Percentiles rank a stretch among this genome's conserved stretches.
Evolutionary conservation across 441 rosid genomes (phyloP).

Genomic region (Lepidium campestre): DNA sequence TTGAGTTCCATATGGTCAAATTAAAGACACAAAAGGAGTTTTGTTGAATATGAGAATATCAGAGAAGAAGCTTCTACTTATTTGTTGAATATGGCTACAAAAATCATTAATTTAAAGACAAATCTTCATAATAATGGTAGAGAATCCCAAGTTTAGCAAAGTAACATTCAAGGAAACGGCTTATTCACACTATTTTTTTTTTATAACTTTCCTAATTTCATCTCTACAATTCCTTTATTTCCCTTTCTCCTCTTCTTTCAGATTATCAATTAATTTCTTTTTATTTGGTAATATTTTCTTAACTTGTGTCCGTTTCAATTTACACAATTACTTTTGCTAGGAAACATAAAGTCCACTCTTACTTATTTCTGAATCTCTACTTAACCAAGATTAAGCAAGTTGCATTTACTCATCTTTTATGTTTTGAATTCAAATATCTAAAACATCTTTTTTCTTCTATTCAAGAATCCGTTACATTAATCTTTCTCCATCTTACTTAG

Average conservation of each 20-base stretch:
- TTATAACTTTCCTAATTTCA: conserved; percentile 16
- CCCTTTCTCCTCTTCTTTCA: conserved; percentile 1
- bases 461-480: conserved; percentile 16
- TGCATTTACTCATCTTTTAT: conserved; percentile 22
- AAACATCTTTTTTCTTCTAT: conserved; percentile 7
- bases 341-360: conserved; percentile 12
- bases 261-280: conserved; percentile 23
- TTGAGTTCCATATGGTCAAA: conserved; percentile 24
- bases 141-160: conserved; percentile 24
- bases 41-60: not conserved
- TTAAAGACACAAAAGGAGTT: not conserved
- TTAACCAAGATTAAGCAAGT: conserved; percentile 26
- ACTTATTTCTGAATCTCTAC: conserved; percentile 10
- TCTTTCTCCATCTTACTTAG: conserved; percentile 6
- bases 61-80: conserved; percentile 21
- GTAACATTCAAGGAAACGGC: conserved; percentile 24
- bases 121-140: conserved; percentile 24
- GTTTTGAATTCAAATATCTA: conserved; percentile 18
- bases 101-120: conserved; percentile 2
- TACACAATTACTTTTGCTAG: conserved; percentile 1
- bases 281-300: conserved; percentile 19
- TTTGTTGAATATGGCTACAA: not conserved
- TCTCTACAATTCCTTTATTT: not conserved
- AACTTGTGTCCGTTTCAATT: conserved; percentile 23
- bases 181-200: conserved; percentile 12